Evolutionary conservation across 441 rosid species (phyloP).

Genomic region (Gossypium laxum): DNA sequence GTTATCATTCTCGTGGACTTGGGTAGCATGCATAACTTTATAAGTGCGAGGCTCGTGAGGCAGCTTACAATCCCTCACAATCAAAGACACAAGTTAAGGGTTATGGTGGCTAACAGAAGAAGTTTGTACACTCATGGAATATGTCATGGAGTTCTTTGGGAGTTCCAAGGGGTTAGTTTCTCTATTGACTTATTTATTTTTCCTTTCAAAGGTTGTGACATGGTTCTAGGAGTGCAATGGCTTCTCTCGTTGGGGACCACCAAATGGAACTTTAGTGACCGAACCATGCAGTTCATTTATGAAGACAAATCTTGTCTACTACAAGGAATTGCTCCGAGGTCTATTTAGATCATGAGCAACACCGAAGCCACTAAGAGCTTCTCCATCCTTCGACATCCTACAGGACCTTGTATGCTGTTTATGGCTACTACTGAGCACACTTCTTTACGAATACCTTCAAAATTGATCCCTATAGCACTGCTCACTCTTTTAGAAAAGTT

Average conservation of each 20-base stretch:
- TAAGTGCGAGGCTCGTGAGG: background rate
- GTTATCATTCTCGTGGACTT: background rate
- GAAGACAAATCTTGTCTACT: background rate
- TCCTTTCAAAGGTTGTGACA: background rate
- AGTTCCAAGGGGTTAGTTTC: background rate
- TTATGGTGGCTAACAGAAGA: background rate
- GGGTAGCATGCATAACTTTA: background rate
- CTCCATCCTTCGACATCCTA: background rate
- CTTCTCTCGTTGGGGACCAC: background rate
- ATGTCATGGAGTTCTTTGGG: background rate
- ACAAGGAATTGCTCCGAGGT: background rate
- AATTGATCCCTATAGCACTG: background rate
- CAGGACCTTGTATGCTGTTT: background rate
- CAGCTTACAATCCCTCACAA: background rate
- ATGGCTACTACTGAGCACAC: background rate
- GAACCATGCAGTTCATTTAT: background rate
- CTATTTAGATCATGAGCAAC: background rate
- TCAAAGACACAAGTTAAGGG: background rate
- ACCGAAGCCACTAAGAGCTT: background rate
- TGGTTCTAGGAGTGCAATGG: background rate
- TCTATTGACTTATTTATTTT: background rate
- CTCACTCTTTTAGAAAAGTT: background rate
- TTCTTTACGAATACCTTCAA: background rate
- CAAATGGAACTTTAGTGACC: background rate
- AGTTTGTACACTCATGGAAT: background rate